These are phyloP conservation scores for Hyphopichia pseudoburtonii DNA, from an alignment of 1,139 yeast genomes.

Conservation along the genomic window DNA sequence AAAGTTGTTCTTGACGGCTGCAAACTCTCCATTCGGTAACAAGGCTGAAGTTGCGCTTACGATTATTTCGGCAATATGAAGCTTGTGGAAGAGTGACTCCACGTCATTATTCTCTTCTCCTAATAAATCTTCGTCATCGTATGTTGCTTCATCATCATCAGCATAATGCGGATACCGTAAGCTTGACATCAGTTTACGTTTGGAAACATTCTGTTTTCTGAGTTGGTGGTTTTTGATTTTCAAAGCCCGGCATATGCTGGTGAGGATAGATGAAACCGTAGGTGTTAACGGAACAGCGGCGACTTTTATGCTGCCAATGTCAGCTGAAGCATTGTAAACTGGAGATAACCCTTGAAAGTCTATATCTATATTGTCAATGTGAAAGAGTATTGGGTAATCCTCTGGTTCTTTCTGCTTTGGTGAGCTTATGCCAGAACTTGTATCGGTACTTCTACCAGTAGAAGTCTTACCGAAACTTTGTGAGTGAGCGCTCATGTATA, in stretches of 20 bases:
- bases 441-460: slow-evolving; percentile 9
- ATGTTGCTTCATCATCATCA: slow-evolving; percentile 17
- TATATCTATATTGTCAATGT: slow-evolving; percentile 36
- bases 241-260: slow-evolving; percentile 32
- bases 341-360: slow-evolving; percentile 53
- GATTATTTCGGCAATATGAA: slow-evolving; percentile 33
- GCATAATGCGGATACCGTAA: slow-evolving; percentile 33
- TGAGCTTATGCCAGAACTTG: not conserved
- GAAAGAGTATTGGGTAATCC: slow-evolving; percentile 21
- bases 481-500: slow-evolving; percentile 82
- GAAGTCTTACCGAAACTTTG: slow-evolving; percentile 28
- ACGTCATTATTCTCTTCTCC: slow-evolving; percentile 7
- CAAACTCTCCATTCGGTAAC: slow-evolving; percentile 36
- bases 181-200: slow-evolving; percentile 8
- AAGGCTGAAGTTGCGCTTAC: slow-evolving; percentile 50
- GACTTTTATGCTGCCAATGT: slow-evolving; percentile 44
- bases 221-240: slow-evolving; percentile 33
- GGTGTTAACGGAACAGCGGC: slow-evolving; percentile 43
- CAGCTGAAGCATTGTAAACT: slow-evolving; percentile 47
- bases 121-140: slow-evolving; percentile 11
- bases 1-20: slow-evolving; percentile 24
- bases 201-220: slow-evolving; percentile 17
- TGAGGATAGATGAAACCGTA: slow-evolving; percentile 28
- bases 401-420: slow-evolving; percentile 2
- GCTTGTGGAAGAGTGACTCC: slow-evolving; percentile 26